Evolutionary conservation across 148 eudicot genomes (phyloP).

Genomic region (Mesembryanthemum crystallinum): DNA sequence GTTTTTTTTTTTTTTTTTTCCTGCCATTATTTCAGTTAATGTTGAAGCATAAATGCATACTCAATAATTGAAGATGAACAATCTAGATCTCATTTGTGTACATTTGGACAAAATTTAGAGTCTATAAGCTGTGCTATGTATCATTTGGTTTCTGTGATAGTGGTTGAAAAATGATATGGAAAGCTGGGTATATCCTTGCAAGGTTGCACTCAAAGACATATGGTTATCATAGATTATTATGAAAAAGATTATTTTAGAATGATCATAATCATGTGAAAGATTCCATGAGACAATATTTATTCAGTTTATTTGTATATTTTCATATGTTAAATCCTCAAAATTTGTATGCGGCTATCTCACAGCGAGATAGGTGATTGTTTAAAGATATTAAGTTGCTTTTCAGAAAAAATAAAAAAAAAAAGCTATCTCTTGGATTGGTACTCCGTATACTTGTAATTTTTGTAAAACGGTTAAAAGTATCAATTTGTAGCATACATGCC

Average conservation of each 20-base stretch:
- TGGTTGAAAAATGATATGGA: constrained; percentile 1
- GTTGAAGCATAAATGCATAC: not conserved
- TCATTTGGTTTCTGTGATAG: not conserved
- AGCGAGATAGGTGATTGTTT: too few species aligned
- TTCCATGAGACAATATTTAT: not conserved
- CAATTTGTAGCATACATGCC: too few species aligned
- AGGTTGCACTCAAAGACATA: not conserved
- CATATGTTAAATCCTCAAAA: too few species aligned
- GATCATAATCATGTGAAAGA: constrained; percentile 20
- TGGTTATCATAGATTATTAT: not conserved
- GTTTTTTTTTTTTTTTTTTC: too few species aligned
- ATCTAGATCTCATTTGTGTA: constrained; percentile 6
- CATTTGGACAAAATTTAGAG: not conserved
- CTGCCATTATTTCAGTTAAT: too few species aligned
- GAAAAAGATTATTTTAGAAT: not conserved
- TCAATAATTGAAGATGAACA: not conserved
- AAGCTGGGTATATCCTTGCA: constrained; percentile 8
- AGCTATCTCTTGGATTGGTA: too few species aligned
- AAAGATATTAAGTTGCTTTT: too few species aligned
- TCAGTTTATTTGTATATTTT: too few species aligned
- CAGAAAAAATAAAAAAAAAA: too few species aligned
- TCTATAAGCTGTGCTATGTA: constrained; percentile 7
- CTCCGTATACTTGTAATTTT: too few species aligned
- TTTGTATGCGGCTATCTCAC: too few species aligned
- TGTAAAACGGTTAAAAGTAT: too few species aligned